Conservation (phyloP, 2,329 filamentous ascomycete genomes). For the Monilinia aucupariae region DNA sequence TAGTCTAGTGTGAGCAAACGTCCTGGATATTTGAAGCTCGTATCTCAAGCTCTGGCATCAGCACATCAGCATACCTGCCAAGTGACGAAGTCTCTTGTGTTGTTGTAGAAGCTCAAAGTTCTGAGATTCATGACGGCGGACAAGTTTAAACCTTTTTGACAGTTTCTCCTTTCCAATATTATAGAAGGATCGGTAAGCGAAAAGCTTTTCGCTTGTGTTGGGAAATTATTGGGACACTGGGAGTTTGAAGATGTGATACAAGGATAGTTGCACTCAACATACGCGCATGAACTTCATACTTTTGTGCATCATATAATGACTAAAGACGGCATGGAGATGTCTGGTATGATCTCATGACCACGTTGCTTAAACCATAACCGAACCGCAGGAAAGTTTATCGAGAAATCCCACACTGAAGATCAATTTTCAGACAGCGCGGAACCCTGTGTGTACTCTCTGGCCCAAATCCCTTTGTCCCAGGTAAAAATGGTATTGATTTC, state of each 20-base stretch:
- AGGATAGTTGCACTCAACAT: not conserved
- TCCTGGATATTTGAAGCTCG: not conserved
- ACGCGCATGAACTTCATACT: not conserved
- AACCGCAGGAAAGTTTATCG: not conserved
- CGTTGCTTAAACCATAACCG: not conserved
- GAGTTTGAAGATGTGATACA: not conserved
- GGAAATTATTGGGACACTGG: not conserved
- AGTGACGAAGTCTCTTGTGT: not conserved
- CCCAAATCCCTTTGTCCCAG: not conserved
- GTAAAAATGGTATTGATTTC: not conserved
- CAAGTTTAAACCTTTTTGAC: not conserved
- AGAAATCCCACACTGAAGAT: not conserved
- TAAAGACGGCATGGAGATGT: not conserved
- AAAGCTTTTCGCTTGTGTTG: not conserved
- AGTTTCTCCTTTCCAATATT: not conserved
- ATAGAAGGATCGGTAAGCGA: not conserved
- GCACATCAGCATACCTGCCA: not conserved
- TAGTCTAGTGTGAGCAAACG: not conserved
- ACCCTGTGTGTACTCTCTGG: not conserved
- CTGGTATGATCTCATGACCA: not conserved
- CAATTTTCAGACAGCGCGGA: not conserved
- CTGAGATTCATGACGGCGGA: not conserved
- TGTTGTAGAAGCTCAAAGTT: not conserved
- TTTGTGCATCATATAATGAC: not conserved
- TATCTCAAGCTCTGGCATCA: not conserved